These are phyloP conservation scores for Papiliotrema terrestris DNA, from an alignment of 1,284 basidiomycete species.

Conservation along the genomic window DNA sequence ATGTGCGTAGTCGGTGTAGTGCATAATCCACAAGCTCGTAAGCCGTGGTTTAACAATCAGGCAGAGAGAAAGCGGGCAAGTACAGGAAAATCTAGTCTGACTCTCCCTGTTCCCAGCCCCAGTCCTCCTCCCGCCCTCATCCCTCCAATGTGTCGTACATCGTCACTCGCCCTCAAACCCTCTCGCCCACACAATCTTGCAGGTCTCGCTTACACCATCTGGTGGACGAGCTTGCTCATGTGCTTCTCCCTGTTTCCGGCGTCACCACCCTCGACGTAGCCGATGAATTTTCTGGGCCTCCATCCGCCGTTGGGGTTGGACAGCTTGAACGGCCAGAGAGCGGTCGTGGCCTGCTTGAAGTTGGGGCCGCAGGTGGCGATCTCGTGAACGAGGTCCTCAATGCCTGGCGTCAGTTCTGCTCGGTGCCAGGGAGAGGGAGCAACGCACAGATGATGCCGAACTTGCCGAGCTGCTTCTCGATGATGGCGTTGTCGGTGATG, in stretches of 20 bases:
- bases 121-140: not conserved
- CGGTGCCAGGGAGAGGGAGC: not conserved
- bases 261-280: conserved; percentile 91
- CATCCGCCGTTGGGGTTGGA: conserved; percentile 98
- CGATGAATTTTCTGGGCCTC: conserved; percentile 94
- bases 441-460: conserved; percentile 85
- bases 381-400: conserved; percentile 98
- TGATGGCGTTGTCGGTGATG: conserved; percentile 87
- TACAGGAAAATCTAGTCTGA: not conserved
- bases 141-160: conserved; percentile 9
- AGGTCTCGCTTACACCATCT: conserved; percentile 75
- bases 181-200: conserved; percentile 9
- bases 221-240: conserved; percentile 95
- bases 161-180: not conserved
- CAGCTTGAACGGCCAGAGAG: conserved; percentile 99
- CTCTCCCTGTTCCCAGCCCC: not conserved
- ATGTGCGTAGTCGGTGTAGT: not conserved
- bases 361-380: conserved; percentile 93
- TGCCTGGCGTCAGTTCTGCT: conserved; percentile 36
- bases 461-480: conserved; percentile 89
- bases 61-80: not conserved
- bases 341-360: conserved; percentile 97
- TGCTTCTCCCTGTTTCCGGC: conserved; percentile 86
- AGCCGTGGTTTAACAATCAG: conserved; percentile 1
- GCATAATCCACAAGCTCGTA: conserved; percentile 5